A percentile compares a stretch with the other conserved stretches of the same genome.
Conservation (phyloP, 2,329 filamentous ascomycete genomes). For the Chrysosphaeria jannelii region DNA sequence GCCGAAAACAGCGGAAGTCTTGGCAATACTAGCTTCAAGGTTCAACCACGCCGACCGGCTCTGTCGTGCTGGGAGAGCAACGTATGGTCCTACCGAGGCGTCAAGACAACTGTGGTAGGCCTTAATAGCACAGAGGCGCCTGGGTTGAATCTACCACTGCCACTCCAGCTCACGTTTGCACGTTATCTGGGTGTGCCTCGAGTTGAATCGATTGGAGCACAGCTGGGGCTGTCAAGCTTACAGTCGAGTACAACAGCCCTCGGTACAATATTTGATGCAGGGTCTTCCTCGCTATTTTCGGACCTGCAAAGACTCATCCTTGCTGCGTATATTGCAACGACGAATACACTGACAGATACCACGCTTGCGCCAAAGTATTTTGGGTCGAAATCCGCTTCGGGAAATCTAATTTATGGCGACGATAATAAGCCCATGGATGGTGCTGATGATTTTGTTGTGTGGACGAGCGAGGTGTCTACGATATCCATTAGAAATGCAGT, state of each 20-base stretch:
- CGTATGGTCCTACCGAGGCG: conserved; percentile 6
- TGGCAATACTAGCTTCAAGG: conserved; percentile 3
- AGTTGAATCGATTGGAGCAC: conserved; percentile 4
- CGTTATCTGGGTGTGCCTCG: conserved; percentile 5
- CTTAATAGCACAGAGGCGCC: conserved; percentile 5
- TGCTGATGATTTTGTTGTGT: conserved; percentile 7
- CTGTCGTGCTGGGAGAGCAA: conserved; percentile 7
- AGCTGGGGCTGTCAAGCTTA: conserved; percentile 5
- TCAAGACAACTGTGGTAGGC: conserved; percentile 4
- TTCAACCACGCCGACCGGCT: conserved; percentile 5
- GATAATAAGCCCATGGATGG: conserved; percentile 5
- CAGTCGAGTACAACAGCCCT: conserved; percentile 5
- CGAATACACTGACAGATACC: conserved; percentile 6
- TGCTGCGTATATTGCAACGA: conserved; percentile 6
- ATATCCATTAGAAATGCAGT: conserved; percentile 7
- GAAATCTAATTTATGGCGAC: conserved; percentile 3
- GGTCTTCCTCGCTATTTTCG: conserved; percentile 5
- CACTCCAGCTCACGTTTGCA: conserved; percentile 4
- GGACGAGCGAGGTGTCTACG: conserved; percentile 6
- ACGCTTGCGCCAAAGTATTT: conserved; percentile 5
- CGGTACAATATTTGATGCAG: conserved; percentile 6
- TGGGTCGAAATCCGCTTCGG: conserved; percentile 1
- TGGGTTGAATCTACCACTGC: conserved; percentile 5
- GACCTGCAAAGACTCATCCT: conserved; percentile 7
- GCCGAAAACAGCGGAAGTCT: background rate